phyloP scores from a whole-genome alignment of 495 filamentous ascomycete species.

The Tuber aestivum region DNA sequence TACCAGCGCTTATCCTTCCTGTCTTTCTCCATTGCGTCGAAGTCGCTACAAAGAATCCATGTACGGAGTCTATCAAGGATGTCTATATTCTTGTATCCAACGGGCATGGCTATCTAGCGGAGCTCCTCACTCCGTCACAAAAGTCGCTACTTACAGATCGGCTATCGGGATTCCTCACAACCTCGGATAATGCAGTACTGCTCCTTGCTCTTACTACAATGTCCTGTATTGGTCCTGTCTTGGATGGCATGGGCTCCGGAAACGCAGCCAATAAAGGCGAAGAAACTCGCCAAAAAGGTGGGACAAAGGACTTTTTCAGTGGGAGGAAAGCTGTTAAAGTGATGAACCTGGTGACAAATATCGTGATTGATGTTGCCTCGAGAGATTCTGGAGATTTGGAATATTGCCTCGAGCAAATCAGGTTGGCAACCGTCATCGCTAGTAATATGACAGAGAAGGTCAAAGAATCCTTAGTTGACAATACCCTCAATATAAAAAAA shows the following conservation, averaged over 20 bases:
- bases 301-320: slow-evolving; percentile 35
- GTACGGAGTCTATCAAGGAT: slow-evolving; percentile 27
- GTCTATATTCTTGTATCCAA: slow-evolving; percentile 40
- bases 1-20: slow-evolving; percentile 32
- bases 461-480: slow-evolving; percentile 18
- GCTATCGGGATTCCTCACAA: slow-evolving; percentile 37
- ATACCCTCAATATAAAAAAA: slow-evolving; percentile 23
- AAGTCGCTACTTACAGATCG: slow-evolving; percentile 31
- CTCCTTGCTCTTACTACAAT: slow-evolving; percentile 33
- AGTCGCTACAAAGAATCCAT: slow-evolving; percentile 33
- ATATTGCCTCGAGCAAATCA: slow-evolving; percentile 26
- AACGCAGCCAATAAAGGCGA: slow-evolving; percentile 6
- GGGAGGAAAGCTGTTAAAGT: slow-evolving; percentile 38
- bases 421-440: slow-evolving; percentile 34
- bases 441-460: slow-evolving; percentile 26
- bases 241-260: slow-evolving; percentile 16
- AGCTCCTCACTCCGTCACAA: slow-evolving; percentile 29
- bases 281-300: slow-evolving; percentile 16
- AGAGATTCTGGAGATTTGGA: slow-evolving; percentile 31
- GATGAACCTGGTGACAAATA: slow-evolving; percentile 34
- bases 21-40: slow-evolving; percentile 37
- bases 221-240: slow-evolving; percentile 25
- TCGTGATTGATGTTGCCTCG: slow-evolving; percentile 37
- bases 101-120: slow-evolving; percentile 36
- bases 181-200: slow-evolving; percentile 28